These are phyloP conservation scores for Plectosphaerella sp. DNA, from an alignment of 2,329 filamentous ascomycete species.

Conservation along the genomic window DNA sequence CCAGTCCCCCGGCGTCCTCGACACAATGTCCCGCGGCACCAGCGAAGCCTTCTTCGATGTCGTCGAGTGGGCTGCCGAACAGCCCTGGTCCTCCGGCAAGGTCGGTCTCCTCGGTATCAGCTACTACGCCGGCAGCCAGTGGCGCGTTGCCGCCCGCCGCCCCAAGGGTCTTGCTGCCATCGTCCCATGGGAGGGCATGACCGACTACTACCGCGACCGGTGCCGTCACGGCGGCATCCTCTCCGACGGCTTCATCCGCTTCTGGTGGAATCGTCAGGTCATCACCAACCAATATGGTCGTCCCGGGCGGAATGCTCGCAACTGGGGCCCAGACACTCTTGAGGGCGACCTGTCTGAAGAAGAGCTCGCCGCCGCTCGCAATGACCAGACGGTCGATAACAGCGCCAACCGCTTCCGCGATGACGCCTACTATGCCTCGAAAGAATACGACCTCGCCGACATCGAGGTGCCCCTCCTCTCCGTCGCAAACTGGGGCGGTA, in stretches of 20 bases:
- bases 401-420: constrained; percentile 53
- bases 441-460: constrained; percentile 60
- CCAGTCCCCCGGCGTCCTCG: constrained; percentile 40
- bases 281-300: constrained; percentile 65
- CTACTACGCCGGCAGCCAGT: constrained; percentile 43
- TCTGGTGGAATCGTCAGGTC: constrained; percentile 67
- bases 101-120: constrained; percentile 43
- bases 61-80: constrained; percentile 43
- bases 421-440: constrained; percentile 59
- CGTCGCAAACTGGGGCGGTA: constrained; percentile 69
- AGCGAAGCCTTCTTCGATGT: constrained; percentile 44
- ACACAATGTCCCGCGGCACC: constrained; percentile 44
- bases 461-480: constrained; percentile 64
- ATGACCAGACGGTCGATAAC: constrained; percentile 42
- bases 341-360: constrained; percentile 55
- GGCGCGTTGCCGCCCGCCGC: constrained; percentile 41
- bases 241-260: constrained; percentile 52
- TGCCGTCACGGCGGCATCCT: constrained; percentile 60
- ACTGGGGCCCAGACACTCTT: constrained; percentile 52
- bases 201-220: constrained; percentile 51
- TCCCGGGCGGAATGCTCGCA: constrained; percentile 39
- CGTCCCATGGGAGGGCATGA: constrained; percentile 49
- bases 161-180: constrained; percentile 43
- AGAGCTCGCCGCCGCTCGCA: constrained; percentile 43
- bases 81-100: constrained; percentile 43